Evolutionary conservation across 2,329 filamentous ascomycete species (phyloP).

Genomic region (Aspergillus sp.): DNA sequence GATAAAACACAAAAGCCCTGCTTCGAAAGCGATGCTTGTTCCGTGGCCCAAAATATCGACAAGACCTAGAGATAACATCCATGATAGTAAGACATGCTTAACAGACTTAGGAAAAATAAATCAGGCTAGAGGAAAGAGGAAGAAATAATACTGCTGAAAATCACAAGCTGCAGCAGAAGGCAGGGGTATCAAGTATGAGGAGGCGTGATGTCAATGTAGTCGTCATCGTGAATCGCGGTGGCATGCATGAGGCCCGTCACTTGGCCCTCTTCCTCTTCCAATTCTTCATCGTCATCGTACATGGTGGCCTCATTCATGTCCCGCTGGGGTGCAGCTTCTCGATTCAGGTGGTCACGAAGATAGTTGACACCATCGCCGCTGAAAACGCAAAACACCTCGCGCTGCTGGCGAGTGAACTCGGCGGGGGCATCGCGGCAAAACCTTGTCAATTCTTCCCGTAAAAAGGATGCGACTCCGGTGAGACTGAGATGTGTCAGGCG

Average conservation of each 20-base stretch:
- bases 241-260: constrained; percentile 44
- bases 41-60: constrained; percentile 8
- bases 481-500: constrained; percentile 91
- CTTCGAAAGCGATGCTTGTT: constrained; percentile 24
- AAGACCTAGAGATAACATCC: constrained; percentile 7
- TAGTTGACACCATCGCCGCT: constrained; percentile 79
- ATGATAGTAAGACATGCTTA: constrained; percentile 7
- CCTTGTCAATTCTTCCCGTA: constrained; percentile 76
- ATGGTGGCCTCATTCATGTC: constrained; percentile 42
- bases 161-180: constrained; percentile 20
- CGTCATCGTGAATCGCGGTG: constrained; percentile 42
- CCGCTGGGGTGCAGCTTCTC: constrained; percentile 32
- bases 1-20: constrained; percentile 18
- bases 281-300: constrained; percentile 46
- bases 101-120: constrained; percentile 10
- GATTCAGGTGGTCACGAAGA: constrained; percentile 76
- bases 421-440: constrained; percentile 85
- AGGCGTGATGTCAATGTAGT: constrained; percentile 39
- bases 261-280: constrained; percentile 44
- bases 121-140: constrained; percentile 2
- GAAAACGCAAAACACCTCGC: constrained; percentile 96
- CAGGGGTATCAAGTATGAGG: constrained; percentile 37
- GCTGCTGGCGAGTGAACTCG: constrained; percentile 94
- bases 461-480: constrained; percentile 92
- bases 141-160: neutral